These are phyloP conservation scores for Akanthomyces uredinophilus DNA, from an alignment of 2,329 filamentous ascomycete genomes.

Conservation along the genomic window DNA sequence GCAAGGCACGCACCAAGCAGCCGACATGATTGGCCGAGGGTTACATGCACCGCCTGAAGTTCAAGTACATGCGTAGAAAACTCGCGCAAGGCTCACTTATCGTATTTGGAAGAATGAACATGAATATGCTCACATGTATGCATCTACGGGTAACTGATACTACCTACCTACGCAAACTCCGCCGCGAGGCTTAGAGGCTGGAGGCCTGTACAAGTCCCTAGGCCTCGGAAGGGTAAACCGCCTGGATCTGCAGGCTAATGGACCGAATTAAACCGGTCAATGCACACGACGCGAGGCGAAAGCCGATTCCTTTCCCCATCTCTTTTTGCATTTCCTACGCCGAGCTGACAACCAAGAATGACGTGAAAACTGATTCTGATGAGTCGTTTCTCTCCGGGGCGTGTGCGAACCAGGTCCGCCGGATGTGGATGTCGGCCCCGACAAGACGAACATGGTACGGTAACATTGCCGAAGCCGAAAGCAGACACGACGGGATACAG, in stretches of 20 bases:
- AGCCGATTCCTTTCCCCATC: not conserved
- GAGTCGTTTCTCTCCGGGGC: not conserved
- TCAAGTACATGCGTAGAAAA: not conserved
- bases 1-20: not conserved
- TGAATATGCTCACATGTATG: too few species aligned
- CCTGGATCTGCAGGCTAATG: not conserved
- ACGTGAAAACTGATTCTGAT: conserved; percentile 4
- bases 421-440: conserved; percentile 9
- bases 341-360: not conserved
- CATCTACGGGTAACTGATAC: too few species aligned
- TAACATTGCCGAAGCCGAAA: not conserved
- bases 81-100: too few species aligned
- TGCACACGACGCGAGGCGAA: not conserved
- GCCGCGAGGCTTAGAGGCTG: not conserved
- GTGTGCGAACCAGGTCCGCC: not conserved
- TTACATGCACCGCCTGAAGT: not conserved
- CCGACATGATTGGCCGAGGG: not conserved
- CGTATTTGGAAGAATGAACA: not conserved
- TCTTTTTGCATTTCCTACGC: not conserved
- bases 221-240: not conserved
- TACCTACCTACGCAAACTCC: too few species aligned
- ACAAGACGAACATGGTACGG: not conserved
- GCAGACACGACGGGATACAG: not conserved
- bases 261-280: not conserved
- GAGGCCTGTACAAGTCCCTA: too few species aligned